phyloP scores from a whole-genome alignment of 2,329 filamentous ascomycete species.

The Aspergillus pseudonomiae region DNA sequence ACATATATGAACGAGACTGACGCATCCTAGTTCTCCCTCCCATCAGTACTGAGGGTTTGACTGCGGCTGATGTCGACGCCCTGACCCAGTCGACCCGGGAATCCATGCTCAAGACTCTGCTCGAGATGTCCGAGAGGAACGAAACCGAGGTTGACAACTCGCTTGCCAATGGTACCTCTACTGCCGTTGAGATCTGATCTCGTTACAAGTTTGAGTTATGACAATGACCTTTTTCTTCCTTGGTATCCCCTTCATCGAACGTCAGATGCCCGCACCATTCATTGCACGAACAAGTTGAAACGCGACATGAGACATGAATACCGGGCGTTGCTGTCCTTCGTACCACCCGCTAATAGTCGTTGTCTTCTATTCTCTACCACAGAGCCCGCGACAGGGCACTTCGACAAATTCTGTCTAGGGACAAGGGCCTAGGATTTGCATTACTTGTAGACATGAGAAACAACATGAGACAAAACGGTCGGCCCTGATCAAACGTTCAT shows the following conservation, averaged over 20 bases:
- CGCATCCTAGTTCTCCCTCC: constrained; percentile 69
- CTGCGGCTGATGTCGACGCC: constrained; percentile 74
- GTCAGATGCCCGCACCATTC: neutral
- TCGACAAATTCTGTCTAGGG: neutral
- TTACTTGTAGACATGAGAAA: neutral
- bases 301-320: constrained; percentile 5
- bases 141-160: constrained; percentile 22
- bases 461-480: neutral
- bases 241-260: neutral
- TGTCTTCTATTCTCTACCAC: neutral
- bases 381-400: neutral
- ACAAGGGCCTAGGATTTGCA: neutral
- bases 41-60: constrained; percentile 74
- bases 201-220: neutral
- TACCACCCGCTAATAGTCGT: neutral
- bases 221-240: neutral
- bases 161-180: constrained; percentile 31
- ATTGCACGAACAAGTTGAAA: neutral
- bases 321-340: neutral
- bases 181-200: constrained; percentile 40
- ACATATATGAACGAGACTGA: neutral
- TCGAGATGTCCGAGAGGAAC: constrained; percentile 43
- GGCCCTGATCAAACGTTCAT: neutral
- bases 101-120: constrained; percentile 69
- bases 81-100: constrained; percentile 70